Evolutionary conservation across 495 filamentous ascomycete genomes (phyloP), one percentile per base, ranked within the genome.

Genomic region (Daldinia concentrica): DNA sequence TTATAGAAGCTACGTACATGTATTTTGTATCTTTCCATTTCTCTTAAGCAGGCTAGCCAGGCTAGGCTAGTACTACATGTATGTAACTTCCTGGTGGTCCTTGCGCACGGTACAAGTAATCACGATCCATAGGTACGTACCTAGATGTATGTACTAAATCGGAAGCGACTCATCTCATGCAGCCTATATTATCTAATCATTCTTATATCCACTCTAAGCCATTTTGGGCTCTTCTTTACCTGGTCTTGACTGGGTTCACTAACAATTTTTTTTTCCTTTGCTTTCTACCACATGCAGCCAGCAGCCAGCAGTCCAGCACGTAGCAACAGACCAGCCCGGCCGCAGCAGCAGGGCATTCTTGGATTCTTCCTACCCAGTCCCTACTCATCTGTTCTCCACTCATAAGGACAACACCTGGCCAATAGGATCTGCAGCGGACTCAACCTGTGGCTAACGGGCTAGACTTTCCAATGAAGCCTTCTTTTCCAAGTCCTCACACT

Each of bases 401-500:
- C 51, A 51, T 73, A 27, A 69, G 71, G 65, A 73, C 65, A 66
- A 66, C 62, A 65, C 11, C 27, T 30, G 26, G 24, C 71, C 71
- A 73, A 73, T 73, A 62, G 58, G 58, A 66, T 65, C 61, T 17
- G 11, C 66, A 26, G 50, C 65, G 58, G 62, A 58, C 71, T 64
- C 57, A 9, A 62, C 36, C 62, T 58, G 65, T 73, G 71, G 71
- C 66, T 73, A 69, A 64, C 62, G 65, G 62, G 57, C 71, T 69
- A 69, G 66, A 73, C 65, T 68, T 64, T 57, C 57, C 57, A 66
- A 73, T 73, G 71, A 73, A 73, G 71, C 71, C 71, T 73, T 73
- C 71, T 73, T 69, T 73, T 67, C 58, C 60, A 68, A 66, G 69
- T 39, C 68, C 72, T 78, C 74, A 76, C 74, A 55, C 65, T 74